Percentiles rank a stretch among this genome's conserved stretches.
phyloP scores from a whole-genome alignment of 306 rosid genomes.

The Glycine soja region DNA sequence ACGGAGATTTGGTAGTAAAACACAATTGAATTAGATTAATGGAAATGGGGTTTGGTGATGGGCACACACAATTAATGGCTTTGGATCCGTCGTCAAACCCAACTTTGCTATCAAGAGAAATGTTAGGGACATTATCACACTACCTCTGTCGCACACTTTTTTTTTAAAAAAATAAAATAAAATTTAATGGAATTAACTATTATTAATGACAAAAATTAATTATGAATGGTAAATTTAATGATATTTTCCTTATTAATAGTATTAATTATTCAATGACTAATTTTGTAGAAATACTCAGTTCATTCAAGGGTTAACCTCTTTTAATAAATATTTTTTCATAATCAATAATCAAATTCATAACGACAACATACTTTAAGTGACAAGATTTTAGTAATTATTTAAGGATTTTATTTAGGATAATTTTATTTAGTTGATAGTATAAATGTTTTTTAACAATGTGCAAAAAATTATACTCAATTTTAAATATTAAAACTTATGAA shows the following conservation, averaged over 20 bases:
- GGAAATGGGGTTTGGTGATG: slow-evolving; percentile 7
- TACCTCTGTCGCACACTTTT: not conserved
- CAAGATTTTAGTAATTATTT: too few relatives aligned
- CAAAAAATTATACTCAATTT: not conserved
- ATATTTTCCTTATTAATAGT: too few relatives aligned
- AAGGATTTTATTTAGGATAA: too few relatives aligned
- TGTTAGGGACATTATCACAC: not conserved
- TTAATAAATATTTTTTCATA: too few relatives aligned
- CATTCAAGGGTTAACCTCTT: too few relatives aligned
- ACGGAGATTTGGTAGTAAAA: slow-evolving; percentile 16
- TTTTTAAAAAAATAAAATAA: not conserved
- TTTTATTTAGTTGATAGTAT: too few relatives aligned
- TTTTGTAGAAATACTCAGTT: too few relatives aligned
- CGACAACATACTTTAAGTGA: too few relatives aligned
- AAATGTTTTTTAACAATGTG: not conserved
- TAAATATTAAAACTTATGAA: not conserved
- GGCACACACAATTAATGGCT: not conserved
- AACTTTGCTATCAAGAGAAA: not conserved
- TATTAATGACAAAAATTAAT: too few relatives aligned
- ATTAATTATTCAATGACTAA: too few relatives aligned
- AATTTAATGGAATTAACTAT: not conserved
- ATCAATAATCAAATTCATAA: too few relatives aligned
- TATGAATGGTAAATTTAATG: too few relatives aligned
- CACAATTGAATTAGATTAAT: not conserved
- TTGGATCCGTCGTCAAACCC: not conserved